Base-by-base conservation (phyloP, 768 basidiomycete genomes). In the Tulasnella sp. region DNA sequence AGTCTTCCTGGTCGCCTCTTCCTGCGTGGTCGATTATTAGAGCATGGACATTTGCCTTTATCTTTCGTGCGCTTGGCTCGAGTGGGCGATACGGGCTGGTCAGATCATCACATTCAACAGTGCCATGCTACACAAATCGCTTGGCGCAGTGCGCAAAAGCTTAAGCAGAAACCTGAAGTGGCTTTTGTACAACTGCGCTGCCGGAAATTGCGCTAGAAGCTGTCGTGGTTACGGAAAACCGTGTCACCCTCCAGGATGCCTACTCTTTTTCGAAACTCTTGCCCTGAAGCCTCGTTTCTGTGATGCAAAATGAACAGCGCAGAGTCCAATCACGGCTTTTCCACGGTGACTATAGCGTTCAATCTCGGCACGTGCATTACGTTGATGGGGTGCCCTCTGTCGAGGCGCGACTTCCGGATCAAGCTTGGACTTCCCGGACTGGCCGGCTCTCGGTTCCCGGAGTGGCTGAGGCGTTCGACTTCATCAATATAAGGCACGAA, bases 221-320 rank as follows among this genome's bases (percentile, higher is more conserved):
- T 28, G 7, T 69, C 28, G 14, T 31, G 28, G 24, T 69, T 31
- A 34, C 64, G 64, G 31, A 69, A 69, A 69, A 28, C 64, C 64
- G 54, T 54, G 54, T n/a, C 54, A 54, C 54, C 54, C 54, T 54
- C 1, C 64, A 69, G 64, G 64, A 69, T 37, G 34, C 31, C 16
- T 69, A 28, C 64, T 34, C 0, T 69, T 28, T 28, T 69, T n/a
- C 6, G 37, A 46, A 54, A 31, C 28, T 14, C 64, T 69, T 37
- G 64, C 64, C 64, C 64, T 69, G 64, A 69, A 28, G 64, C 34
- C 64, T 69, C 64, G 64, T 37, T 69, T 69, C 16, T 69, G 31
- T 11, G 7, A 5, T 69, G 64, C 34, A 69, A 64, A 69, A 28
- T 28, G 16, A 37, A 7, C 46, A 16, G 64, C 14, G n/a, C 64